Evolutionary conservation across 2,329 filamentous ascomycete species (phyloP), one percentile per base, ranked within the genome.

Genomic region (Pseudocercospora crystallina): DNA sequence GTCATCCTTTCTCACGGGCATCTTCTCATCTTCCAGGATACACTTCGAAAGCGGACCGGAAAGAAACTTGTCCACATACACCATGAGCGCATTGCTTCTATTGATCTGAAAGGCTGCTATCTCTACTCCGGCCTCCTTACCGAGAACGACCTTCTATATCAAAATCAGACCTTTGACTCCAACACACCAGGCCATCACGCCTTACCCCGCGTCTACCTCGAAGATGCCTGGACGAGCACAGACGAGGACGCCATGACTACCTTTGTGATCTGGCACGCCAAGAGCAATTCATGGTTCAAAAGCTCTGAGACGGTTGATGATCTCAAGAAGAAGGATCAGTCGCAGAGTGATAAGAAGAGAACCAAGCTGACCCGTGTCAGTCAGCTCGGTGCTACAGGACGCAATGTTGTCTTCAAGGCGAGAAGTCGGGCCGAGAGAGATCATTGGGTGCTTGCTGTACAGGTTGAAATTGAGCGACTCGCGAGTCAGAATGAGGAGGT

Each of bases 241-340:
- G 83, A 86, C 57, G 82, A 85, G 60, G 83, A 85, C 59, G 78
- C 79, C n/a, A 82, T 83, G 70, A 83, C 81, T 0, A 83, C 80
- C 2, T 86, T 86, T 61, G 82, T 85, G n/a, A 72, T 86, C 36
- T 86, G 83, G 83, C 79, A 83, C 57, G 79, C 78, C 33, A 74
- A 77, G 55, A 75, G 72, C 52, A 83, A 81, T 61, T 76, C 74
- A 8, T 77, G 80, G 61, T 84, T 85, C 62, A 65, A 73, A 13
- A 68, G 66, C 7, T 58, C 60, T 13, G 60, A 67, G 8, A 60
- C 50, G 4, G 59, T 62, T 3, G 66, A 68, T 39, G 68, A 70
- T 47, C 59, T 60, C 17, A 63, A 55, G 37, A 49, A 43, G 26
- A 45, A 54, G 40, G 48, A 60, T 30, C 33, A 46, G 14, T 36